These are phyloP conservation scores for Phytomonas francai DNA, from an alignment of 208 protist genomes.

Conservation along the genomic window DNA sequence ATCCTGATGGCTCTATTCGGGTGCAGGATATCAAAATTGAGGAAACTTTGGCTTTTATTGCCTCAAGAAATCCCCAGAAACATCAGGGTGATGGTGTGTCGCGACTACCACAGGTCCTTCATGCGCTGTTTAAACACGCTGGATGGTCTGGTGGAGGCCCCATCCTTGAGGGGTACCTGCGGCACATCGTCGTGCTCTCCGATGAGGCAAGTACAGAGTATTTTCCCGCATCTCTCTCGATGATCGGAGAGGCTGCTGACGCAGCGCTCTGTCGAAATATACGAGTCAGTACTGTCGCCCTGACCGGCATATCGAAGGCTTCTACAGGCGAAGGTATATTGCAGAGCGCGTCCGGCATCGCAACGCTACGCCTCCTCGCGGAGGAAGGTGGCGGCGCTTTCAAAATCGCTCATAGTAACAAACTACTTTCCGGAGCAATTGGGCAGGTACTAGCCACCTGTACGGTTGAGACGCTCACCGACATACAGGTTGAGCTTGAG, in stretches of 20 bases:
- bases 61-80: neutral
- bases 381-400: slow-evolving; percentile 34
- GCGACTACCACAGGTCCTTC: slow-evolving; percentile 30
- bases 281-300: slow-evolving; percentile 49
- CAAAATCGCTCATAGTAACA: slow-evolving; percentile 9
- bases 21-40: neutral
- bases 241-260: slow-evolving; percentile 21
- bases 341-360: slow-evolving; percentile 11
- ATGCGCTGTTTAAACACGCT: slow-evolving; percentile 15
- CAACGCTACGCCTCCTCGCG: slow-evolving; percentile 45
- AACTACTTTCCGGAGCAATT: slow-evolving; percentile 21
- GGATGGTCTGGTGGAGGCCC: slow-evolving; percentile 16
- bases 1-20: neutral
- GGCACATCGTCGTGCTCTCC: slow-evolving; percentile 58
- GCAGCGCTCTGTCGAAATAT: slow-evolving; percentile 13
- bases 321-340: neutral
- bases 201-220: slow-evolving; percentile 21
- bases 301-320: slow-evolving; percentile 14
- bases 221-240: slow-evolving; percentile 15
- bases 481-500: slow-evolving; percentile 20
- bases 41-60: neutral
- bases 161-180: slow-evolving; percentile 45
- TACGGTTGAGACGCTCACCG: slow-evolving; percentile 48
- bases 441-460: slow-evolving; percentile 22
- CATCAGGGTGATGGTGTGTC: slow-evolving; percentile 2